Conservation (phyloP, 106 monocot genomes). For the Apostasia ramifera region DNA sequence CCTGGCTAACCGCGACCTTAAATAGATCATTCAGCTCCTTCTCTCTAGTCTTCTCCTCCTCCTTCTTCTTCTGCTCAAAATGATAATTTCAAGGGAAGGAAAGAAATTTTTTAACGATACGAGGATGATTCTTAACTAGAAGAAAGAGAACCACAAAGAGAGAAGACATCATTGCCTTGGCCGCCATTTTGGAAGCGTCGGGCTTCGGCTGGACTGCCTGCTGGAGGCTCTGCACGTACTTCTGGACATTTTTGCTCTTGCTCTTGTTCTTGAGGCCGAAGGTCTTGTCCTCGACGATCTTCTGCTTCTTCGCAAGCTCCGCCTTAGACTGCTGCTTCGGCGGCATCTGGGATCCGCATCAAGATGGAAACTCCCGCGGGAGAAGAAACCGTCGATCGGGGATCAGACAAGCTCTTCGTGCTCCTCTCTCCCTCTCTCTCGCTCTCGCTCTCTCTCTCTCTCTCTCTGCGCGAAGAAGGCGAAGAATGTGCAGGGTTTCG, state of each 20-base stretch:
- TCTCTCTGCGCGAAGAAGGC: too few species aligned
- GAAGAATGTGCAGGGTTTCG: too few species aligned
- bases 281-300: slow-evolving; percentile 96
- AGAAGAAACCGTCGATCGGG: background rate
- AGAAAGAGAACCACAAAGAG: slow-evolving; percentile 1
- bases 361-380: slow-evolving; percentile 3
- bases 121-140: background rate
- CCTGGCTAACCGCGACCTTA: slow-evolving; percentile 87
- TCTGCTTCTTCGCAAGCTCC: slow-evolving; percentile 97
- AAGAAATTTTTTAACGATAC: too few species aligned
- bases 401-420: background rate
- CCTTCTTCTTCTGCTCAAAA: slow-evolving; percentile 80
- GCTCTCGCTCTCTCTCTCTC: too few species aligned
- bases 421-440: too few species aligned
- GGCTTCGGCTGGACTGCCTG: slow-evolving; percentile 71
- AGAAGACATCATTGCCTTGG: slow-evolving; percentile 37
- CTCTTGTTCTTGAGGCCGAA: slow-evolving; percentile 99
- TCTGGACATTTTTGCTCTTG: slow-evolving; percentile 98
- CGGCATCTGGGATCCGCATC: slow-evolving; percentile 6
- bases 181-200: slow-evolving; percentile 70
- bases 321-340: slow-evolving; percentile 55
- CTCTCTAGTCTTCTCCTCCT: slow-evolving; percentile 89
- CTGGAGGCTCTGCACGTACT: slow-evolving; percentile 88
- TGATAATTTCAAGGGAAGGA: background rate
- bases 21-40: slow-evolving; percentile 96